Evolutionary conservation across 2,329 filamentous ascomycete genomes (phyloP).

Genomic region (Penicillium hesseltinei): DNA sequence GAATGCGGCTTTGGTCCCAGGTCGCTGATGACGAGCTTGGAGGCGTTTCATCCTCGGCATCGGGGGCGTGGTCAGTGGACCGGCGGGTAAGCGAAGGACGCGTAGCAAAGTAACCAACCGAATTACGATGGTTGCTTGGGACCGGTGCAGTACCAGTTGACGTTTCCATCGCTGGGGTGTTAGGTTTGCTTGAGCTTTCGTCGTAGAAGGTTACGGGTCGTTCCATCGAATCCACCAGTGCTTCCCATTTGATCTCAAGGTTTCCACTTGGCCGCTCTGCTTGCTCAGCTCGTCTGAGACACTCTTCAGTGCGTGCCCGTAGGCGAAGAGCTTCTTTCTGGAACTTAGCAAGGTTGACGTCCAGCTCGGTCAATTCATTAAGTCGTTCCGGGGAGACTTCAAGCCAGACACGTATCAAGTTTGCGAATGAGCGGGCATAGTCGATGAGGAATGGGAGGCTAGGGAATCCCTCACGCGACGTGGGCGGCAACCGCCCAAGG

Average conservation of each 20-base stretch:
- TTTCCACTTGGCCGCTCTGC: conserved; percentile 49
- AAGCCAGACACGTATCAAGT: conserved; percentile 65
- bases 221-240: conserved; percentile 50
- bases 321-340: conserved; percentile 45
- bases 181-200: conserved; percentile 39
- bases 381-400: conserved; percentile 42
- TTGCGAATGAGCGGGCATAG: conserved; percentile 78
- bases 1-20: conserved; percentile 44
- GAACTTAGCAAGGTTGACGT: conserved; percentile 42
- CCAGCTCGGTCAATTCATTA: conserved; percentile 38
- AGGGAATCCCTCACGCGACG: conserved; percentile 86
- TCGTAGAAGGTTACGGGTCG: conserved; percentile 43
- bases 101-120: conserved; percentile 41
- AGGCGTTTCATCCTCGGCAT: conserved; percentile 46
- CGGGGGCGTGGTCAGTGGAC: conserved; percentile 39
- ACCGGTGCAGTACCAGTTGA: conserved; percentile 29
- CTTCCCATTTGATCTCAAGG: conserved; percentile 51
- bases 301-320: conserved; percentile 46
- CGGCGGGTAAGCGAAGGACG: conserved; percentile 40
- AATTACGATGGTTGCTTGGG: conserved; percentile 39
- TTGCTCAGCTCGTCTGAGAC: conserved; percentile 47
- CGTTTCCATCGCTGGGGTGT: conserved; percentile 38
- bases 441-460: conserved; percentile 92
- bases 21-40: conserved; percentile 45
- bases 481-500: conserved; percentile 73